A percentile compares a stretch with the other conserved stretches of the same genome.
Evolutionary conservation across 106 monocot species (phyloP).

Genomic region (Vanilla planifolia): DNA sequence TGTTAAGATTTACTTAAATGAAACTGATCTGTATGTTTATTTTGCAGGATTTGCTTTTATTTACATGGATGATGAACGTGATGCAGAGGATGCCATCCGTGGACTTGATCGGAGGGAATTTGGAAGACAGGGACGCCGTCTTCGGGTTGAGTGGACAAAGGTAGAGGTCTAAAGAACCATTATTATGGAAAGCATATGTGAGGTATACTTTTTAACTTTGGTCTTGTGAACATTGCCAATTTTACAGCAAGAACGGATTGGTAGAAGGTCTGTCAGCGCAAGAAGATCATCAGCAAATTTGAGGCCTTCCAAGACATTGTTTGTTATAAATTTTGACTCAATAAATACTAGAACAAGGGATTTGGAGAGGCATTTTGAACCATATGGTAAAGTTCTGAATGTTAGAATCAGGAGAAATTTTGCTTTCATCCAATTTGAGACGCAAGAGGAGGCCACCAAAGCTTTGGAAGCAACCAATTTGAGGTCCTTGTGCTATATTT

Average conservation of each 20-base stretch:
- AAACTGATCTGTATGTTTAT: neutral
- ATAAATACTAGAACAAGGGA: constrained; percentile 73
- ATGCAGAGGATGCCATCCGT: constrained; percentile 93
- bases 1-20: neutral
- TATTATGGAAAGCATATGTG: too few relatives aligned
- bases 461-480: constrained; percentile 87
- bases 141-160: constrained; percentile 98
- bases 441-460: constrained; percentile 84
- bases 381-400: constrained; percentile 83
- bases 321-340: constrained; percentile 98
- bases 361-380: constrained; percentile 93
- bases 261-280: constrained; percentile 47
- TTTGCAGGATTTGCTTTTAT: constrained; percentile 88
- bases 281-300: constrained; percentile 53
- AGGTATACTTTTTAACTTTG: neutral
- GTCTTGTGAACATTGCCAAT: neutral
- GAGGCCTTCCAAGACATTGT: constrained; percentile 86
- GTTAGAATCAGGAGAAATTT: constrained; percentile 92
- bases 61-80: constrained; percentile 98
- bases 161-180: constrained; percentile 23
- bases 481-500: too few relatives aligned
- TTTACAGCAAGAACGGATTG: constrained; percentile 65
- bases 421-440: constrained; percentile 88
- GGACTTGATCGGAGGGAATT: constrained; percentile 80
- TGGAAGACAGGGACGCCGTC: constrained; percentile 81